Evolutionary conservation across 23 red algal species (phyloP).

Genomic region (Rhodosorus marinus): DNA sequence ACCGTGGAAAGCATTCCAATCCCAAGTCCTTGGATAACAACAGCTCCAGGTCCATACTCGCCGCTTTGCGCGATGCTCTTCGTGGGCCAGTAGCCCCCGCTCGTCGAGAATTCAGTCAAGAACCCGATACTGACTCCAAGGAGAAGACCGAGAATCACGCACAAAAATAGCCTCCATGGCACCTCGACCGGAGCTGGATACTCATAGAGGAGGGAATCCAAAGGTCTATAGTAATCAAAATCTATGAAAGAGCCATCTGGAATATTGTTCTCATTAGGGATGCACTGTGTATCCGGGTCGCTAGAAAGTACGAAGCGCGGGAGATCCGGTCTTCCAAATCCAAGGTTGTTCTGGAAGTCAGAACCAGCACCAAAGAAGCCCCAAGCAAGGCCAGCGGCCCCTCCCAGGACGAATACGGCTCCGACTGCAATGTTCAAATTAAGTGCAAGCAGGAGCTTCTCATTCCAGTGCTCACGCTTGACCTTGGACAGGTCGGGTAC

Average conservation of each 20-base stretch:
- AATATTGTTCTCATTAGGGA: neutral
- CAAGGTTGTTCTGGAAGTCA: neutral
- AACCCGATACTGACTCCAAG: conserved; percentile 20
- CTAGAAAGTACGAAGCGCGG: neutral
- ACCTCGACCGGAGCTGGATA: conserved; percentile 5
- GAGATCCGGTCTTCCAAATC: conserved; percentile 1
- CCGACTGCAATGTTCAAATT: conserved; percentile 14
- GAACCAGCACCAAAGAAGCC: neutral
- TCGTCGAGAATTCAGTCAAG: conserved; percentile 12
- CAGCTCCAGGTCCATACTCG: conserved; percentile 25
- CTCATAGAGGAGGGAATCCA: neutral
- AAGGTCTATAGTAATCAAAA: conserved; percentile 8
- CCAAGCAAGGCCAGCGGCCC: conserved; percentile 6
- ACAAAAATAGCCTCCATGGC: conserved; percentile 24
- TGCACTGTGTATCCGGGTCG: neutral
- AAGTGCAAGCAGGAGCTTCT: conserved; percentile 11
- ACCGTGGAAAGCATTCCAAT: conserved; percentile 34
- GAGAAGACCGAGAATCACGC: conserved; percentile 14
- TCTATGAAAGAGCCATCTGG: neutral
- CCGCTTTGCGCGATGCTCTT: conserved; percentile 12
- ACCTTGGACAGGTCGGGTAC: conserved; percentile 14
- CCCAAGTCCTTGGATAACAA: conserved; percentile 32
- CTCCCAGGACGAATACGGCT: neutral
- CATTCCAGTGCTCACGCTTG: conserved; percentile 10
- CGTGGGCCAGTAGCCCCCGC: conserved; percentile 16